phyloP scores from a whole-genome alignment of 2,329 filamentous ascomycete genomes.

The Colletotrichum neosansevieriae region DNA sequence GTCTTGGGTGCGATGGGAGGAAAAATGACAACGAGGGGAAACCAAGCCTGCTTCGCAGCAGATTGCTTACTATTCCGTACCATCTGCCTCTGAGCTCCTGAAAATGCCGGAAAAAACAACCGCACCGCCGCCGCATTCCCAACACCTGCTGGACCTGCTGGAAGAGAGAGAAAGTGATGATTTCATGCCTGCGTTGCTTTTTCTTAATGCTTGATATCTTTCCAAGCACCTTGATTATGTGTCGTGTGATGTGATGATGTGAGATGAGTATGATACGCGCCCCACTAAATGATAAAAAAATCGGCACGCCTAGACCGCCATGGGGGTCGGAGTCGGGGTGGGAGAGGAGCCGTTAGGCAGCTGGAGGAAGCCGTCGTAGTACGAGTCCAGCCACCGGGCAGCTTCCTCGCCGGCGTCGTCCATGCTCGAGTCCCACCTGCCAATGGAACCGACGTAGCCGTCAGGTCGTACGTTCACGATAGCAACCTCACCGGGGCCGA shows the following conservation, averaged over 20 bases:
- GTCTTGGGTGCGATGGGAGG: background rate
- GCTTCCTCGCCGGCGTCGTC: conserved; percentile 65
- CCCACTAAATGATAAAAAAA: conserved; percentile 13
- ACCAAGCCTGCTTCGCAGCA: conserved; percentile 35
- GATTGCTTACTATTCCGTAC: conserved; percentile 8
- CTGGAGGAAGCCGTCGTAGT: conserved; percentile 67
- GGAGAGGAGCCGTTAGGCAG: conserved; percentile 50
- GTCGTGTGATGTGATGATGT: conserved; percentile 26
- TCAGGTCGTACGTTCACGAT: conserved; percentile 79
- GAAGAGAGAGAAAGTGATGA: conserved; percentile 38
- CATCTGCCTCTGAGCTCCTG: conserved; percentile 36
- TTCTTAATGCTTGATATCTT: conserved; percentile 13
- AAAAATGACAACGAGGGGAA: conserved; percentile 6
- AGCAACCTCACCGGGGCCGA: conserved; percentile 68
- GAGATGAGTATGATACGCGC: conserved; percentile 30
- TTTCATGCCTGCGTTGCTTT: conserved; percentile 33
- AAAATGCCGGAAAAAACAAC: conserved; percentile 39
- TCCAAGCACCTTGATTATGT: conserved; percentile 33
- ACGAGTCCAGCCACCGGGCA: conserved; percentile 66
- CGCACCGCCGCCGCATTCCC: conserved; percentile 37
- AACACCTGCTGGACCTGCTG: conserved; percentile 38
- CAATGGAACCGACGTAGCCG: conserved; percentile 78
- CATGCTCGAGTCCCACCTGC: conserved; percentile 63
- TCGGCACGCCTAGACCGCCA: conserved; percentile 21
- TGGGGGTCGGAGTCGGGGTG: conserved; percentile 31